phyloP scores from a whole-genome alignment of 176 grass and related monocot species.

The Urochloa ruziziensis region DNA sequence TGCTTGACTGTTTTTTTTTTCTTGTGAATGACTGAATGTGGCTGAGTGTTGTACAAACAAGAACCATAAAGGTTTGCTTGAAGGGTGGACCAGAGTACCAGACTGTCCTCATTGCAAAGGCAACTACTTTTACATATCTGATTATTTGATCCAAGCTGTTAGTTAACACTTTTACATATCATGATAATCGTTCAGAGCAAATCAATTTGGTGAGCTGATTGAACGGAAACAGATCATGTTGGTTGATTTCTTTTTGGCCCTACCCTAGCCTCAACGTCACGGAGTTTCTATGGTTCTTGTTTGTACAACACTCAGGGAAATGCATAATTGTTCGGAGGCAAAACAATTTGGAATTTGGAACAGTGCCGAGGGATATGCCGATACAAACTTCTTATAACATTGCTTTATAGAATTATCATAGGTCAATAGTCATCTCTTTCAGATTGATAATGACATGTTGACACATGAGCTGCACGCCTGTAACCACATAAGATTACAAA shows the following conservation, averaged over 20 bases:
- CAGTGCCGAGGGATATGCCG: too few species aligned
- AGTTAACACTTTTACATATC: not conserved
- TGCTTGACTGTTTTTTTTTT: not conserved
- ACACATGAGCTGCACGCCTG: not conserved
- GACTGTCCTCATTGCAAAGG: slow-evolving; percentile 6
- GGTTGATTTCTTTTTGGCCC: not conserved
- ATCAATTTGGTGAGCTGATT: not conserved
- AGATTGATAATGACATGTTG: not conserved
- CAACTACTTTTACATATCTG: not conserved
- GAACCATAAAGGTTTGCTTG: slow-evolving; percentile 28
- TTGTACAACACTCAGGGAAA: too few species aligned
- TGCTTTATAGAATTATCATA: not conserved
- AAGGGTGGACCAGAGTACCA: slow-evolving; percentile 27
- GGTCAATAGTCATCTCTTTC: not conserved
- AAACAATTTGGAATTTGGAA: not conserved
- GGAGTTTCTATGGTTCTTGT: too few species aligned
- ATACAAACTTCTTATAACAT: not conserved
- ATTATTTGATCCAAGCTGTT: not conserved
- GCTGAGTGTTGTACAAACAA: slow-evolving; percentile 39
- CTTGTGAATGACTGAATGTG: slow-evolving; percentile 19
- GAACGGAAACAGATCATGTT: not conserved
- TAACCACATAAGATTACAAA: not conserved
- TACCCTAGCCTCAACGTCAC: not conserved
- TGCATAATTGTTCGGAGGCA: not conserved
- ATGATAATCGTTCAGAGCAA: not conserved